These are phyloP conservation scores for Poa annua DNA, from an alignment of 176 grass and related monocot genomes.

Conservation along the genomic window DNA sequence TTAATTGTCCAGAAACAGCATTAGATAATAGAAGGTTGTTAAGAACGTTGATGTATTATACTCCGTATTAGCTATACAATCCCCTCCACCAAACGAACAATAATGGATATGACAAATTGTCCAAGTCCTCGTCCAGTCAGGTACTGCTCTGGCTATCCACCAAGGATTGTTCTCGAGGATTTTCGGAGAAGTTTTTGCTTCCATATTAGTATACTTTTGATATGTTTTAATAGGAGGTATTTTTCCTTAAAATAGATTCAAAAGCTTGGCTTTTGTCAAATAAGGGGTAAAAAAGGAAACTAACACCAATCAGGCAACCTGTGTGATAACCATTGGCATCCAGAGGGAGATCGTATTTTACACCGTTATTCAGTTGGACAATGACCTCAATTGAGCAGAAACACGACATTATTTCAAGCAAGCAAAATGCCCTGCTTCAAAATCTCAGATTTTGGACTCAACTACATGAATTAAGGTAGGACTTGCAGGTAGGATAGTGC, in stretches of 20 bases:
- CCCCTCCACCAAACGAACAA: background rate
- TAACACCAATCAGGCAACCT: background rate
- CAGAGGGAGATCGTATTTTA: background rate
- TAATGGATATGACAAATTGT: background rate
- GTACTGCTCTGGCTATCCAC: background rate
- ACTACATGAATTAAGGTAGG: background rate
- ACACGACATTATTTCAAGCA: background rate
- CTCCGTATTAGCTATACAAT: background rate
- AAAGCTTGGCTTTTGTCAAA: background rate
- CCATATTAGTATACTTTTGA: background rate
- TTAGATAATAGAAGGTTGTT: constrained; percentile 8
- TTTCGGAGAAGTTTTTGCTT: background rate
- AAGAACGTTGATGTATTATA: background rate
- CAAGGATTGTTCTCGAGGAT: background rate
- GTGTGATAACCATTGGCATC: background rate
- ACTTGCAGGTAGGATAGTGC: background rate
- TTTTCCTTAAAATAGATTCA: background rate
- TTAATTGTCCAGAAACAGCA: constrained; percentile 5
- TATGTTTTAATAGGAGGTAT: background rate
- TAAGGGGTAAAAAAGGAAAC: background rate
- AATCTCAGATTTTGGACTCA: background rate
- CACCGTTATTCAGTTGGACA: constrained; percentile 3
- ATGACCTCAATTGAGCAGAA: constrained; percentile 18
- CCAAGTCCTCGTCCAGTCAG: background rate
- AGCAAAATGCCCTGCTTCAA: constrained; percentile 1